A percentile compares a stretch with the other conserved stretches of the same genome.
Evolutionary conservation across 441 rosid species (phyloP).

Genomic region (Biscutella laevigata): DNA sequence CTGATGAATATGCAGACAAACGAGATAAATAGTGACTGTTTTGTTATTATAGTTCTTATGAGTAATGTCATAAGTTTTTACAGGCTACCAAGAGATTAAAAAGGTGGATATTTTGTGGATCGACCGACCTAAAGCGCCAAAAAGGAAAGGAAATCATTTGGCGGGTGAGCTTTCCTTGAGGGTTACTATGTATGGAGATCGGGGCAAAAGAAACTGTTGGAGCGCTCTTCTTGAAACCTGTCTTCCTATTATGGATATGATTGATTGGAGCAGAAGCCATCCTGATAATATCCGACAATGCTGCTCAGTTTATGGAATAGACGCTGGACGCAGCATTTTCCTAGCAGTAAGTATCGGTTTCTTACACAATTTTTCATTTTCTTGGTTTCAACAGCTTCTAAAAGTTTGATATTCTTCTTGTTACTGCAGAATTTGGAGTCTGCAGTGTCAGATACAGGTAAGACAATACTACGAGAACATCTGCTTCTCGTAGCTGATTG

Average conservation of each 20-base stretch:
- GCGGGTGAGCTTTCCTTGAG: constrained; percentile 73
- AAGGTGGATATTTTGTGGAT: constrained; percentile 82
- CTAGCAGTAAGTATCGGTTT: constrained; percentile 44
- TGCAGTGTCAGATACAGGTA: constrained; percentile 81
- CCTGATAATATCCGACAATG: constrained; percentile 75
- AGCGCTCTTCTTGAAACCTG: constrained; percentile 52
- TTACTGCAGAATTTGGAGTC: constrained; percentile 56
- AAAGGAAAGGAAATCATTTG: constrained; percentile 14
- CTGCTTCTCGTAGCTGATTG: constrained; percentile 59
- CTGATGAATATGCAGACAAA: neutral
- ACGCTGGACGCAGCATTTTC: constrained; percentile 65
- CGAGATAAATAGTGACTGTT: neutral
- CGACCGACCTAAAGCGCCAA: constrained; percentile 39
- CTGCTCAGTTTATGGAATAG: constrained; percentile 69
- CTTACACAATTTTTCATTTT: constrained; percentile 5
- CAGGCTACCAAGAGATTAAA: constrained; percentile 68
- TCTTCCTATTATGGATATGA: constrained; percentile 59
- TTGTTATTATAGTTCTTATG: constrained; percentile 10
- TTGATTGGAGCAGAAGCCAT: constrained; percentile 90
- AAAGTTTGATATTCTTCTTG: neutral
- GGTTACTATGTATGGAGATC: constrained; percentile 50
- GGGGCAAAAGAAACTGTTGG: constrained; percentile 52
- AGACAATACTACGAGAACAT: constrained; percentile 63
- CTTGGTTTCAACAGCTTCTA: constrained; percentile 5
- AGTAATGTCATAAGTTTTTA: constrained; percentile 17